Evolutionary conservation across 2,329 filamentous ascomycete species (phyloP).

Genomic region (Trichothecium sympodiale): DNA sequence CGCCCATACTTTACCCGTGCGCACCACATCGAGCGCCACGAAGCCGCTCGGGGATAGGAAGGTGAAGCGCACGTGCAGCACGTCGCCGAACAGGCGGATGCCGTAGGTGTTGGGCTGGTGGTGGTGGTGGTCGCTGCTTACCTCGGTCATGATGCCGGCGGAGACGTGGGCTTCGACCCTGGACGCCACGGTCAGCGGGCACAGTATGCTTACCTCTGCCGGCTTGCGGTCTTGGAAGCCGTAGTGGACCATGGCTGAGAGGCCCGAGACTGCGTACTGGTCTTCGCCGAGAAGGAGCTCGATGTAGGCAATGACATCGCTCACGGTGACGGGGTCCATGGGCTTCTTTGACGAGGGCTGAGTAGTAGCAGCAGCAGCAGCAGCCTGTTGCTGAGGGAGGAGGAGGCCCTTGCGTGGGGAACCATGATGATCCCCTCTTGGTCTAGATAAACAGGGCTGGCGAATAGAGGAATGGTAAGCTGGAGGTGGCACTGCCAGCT

Average conservation of each 20-base stretch:
- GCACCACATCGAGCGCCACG: constrained; percentile 12
- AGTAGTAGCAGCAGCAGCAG: too few relatives aligned
- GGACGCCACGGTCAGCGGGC: constrained; percentile 23
- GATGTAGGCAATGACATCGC: constrained; percentile 23
- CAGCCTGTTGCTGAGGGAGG: too few relatives aligned
- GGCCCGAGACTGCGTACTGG: constrained; percentile 34
- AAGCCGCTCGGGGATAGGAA: constrained; percentile 22
- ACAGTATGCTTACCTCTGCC: constrained; percentile 27
- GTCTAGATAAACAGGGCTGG: too few relatives aligned
- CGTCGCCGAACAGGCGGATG: constrained; percentile 19
- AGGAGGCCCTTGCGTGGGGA: too few relatives aligned
- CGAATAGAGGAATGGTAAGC: too few relatives aligned
- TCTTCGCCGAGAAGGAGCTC: constrained; percentile 28
- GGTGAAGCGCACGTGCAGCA: constrained; percentile 21
- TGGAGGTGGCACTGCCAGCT: too few relatives aligned
- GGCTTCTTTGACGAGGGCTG: constrained; percentile 4
- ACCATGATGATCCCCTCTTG: too few relatives aligned
- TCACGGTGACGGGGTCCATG: constrained; percentile 19
- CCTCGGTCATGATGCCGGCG: constrained; percentile 18
- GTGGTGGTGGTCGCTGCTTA: constrained; percentile 8
- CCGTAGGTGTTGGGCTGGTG: constrained; percentile 23
- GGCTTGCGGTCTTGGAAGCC: constrained; percentile 21
- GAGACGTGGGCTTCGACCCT: constrained; percentile 28
- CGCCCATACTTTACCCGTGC: constrained; percentile 10
- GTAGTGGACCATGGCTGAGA: constrained; percentile 31